Evolutionary conservation across 1,139 yeast genomes (phyloP).

Genomic region (Hanseniaspora gamundiae): DNA sequence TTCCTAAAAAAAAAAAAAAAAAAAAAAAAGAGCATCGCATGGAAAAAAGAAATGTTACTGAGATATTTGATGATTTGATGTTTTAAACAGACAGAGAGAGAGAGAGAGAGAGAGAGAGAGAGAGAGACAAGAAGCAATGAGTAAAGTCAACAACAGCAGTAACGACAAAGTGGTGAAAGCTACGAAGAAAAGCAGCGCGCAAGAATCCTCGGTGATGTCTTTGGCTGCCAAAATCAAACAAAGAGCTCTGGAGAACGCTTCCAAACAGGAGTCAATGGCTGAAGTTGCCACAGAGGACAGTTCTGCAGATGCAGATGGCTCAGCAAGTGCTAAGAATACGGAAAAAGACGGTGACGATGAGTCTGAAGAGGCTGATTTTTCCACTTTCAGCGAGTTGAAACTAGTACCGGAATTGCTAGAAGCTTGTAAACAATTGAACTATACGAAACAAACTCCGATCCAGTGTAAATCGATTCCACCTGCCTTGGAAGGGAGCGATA

Average conservation of each 20-base stretch:
- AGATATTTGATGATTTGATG: too few relatives aligned
- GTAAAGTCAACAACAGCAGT: too few relatives aligned
- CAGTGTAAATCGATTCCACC: slow-evolving; percentile 88
- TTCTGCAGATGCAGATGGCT: too few relatives aligned
- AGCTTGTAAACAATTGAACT: slow-evolving; percentile 59
- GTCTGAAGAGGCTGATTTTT: slow-evolving; percentile 18
- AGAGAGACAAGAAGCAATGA: too few relatives aligned
- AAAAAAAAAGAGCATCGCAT: too few relatives aligned
- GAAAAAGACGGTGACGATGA: slow-evolving; percentile 1
- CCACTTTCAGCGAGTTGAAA: slow-evolving; percentile 37
- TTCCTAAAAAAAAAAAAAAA: too few relatives aligned
- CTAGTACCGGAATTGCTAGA: slow-evolving; percentile 75
- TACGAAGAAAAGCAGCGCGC: too few relatives aligned
- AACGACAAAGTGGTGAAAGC: too few relatives aligned
- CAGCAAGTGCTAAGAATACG: too few relatives aligned
- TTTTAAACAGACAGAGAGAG: too few relatives aligned
- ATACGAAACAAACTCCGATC: slow-evolving; percentile 71
- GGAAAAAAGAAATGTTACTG: too few relatives aligned
- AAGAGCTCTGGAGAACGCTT: slow-evolving; percentile 34
- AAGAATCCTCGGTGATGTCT: slow-evolving; percentile 20
- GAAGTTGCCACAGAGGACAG: slow-evolving; percentile 10
- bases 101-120: too few relatives aligned
- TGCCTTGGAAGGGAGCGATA: slow-evolving; percentile 76
- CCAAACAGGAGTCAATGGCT: slow-evolving; percentile 20
- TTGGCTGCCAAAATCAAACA: slow-evolving; percentile 38